Evolutionary conservation across 495 filamentous ascomycete genomes (phyloP), one percentile per base, ranked within the genome.

Genomic region (Trichoderma gamsii): DNA sequence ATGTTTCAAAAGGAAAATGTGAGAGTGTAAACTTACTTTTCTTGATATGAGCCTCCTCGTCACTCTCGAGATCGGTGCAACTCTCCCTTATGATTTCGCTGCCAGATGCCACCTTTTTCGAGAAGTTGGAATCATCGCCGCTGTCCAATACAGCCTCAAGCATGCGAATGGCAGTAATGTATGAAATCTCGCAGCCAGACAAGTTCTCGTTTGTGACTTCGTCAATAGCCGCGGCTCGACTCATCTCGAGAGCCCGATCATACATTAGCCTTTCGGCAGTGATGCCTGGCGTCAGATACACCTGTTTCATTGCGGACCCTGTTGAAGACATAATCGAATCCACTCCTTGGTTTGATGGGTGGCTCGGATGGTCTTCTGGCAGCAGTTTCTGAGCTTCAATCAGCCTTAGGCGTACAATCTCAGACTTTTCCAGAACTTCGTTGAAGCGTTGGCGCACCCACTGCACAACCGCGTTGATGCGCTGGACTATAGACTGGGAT

Each of bases 261-360:
- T 97, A 99, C 96, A 99, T 99, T 63, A 99, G 78, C 77, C 92
- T 96, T 79, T 97, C 95, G 0, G 95, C 95, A 25, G 93, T 97
- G 51, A 97, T 87, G 7, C 94, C 94, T 7, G 86, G 81, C 3
- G 82, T 87, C 16, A 90, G 71, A 23, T 81, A 74, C 13, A 84
- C 81, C 0, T 82, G 81, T 46, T 81, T 80, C 1, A 76, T 74
- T 66, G 90, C 91, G 3, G 86, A 83, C 8, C 65, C 65, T n/a
- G 65, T 23, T 38, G 83, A 84, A 0, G 80, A 77, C 38, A 86
- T 76, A 0, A 82, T 81, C 4, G 72, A 72, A 23, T 84, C 81
- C 27, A 71, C 69, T 35, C 73, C 72, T 65, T 89, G 88, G 72
- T 97, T 97, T 73, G 77, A 86, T 13, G 92, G 92, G 72, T 99